Evolutionary conservation across 2,329 filamentous ascomycete species (phyloP).

Genomic region (Chaetomiaceae sp.): DNA sequence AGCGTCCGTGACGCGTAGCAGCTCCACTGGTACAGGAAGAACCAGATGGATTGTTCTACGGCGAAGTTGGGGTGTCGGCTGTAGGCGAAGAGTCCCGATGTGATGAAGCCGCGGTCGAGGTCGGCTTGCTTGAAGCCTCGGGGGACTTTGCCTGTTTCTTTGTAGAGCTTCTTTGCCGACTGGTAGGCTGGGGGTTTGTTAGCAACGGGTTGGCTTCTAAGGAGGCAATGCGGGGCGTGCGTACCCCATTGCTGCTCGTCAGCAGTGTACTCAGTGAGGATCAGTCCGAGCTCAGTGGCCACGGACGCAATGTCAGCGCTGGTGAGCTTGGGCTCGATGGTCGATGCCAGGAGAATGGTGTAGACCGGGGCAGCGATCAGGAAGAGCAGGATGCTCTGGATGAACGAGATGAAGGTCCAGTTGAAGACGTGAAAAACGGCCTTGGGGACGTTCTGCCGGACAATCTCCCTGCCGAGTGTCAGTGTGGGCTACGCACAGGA

Average conservation of each 20-base stretch:
- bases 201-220: neutral
- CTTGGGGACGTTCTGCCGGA: conserved; percentile 61
- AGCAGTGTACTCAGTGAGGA: conserved; percentile 70
- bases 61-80: conserved; percentile 94
- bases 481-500: conserved; percentile 17
- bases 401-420: conserved; percentile 79
- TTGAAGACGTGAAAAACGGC: conserved; percentile 79
- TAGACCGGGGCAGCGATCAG: conserved; percentile 74
- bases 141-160: conserved; percentile 66
- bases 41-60: conserved; percentile 88
- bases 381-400: conserved; percentile 79
- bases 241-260: conserved; percentile 90
- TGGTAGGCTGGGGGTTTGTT: conserved; percentile 61
- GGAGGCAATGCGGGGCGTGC: conserved; percentile 19
- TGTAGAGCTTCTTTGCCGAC: conserved; percentile 71
- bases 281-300: conserved; percentile 44
- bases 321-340: conserved; percentile 50
- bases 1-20: conserved; percentile 67
- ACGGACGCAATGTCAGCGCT: conserved; percentile 47
- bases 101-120: conserved; percentile 84
- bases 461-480: conserved; percentile 50
- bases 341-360: conserved; percentile 68
- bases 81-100: conserved; percentile 78
- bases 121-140: conserved; percentile 63
- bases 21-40: conserved; percentile 82